These are phyloP conservation scores for Didymella arachidicola DNA, from an alignment of 2,329 filamentous ascomycete genomes.

Conservation along the genomic window DNA sequence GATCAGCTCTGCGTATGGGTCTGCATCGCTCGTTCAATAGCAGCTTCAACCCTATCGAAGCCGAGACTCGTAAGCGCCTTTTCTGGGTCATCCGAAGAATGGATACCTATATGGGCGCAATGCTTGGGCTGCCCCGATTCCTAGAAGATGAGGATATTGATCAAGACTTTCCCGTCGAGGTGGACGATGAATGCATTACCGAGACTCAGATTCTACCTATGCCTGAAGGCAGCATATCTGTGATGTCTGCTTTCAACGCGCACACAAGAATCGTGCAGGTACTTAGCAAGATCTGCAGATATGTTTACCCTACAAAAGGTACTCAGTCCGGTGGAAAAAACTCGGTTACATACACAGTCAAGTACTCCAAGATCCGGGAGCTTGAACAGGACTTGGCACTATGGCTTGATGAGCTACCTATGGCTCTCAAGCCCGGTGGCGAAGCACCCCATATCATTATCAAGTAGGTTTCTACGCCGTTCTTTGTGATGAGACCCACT, in stretches of 20 bases:
- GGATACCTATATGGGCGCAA: constrained; percentile 61
- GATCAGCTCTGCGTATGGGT: constrained; percentile 60
- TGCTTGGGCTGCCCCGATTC: constrained; percentile 59
- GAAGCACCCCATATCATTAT: constrained; percentile 78
- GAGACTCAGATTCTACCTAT: constrained; percentile 60
- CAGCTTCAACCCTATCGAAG: constrained; percentile 58
- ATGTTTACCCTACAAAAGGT: constrained; percentile 69
- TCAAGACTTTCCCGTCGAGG: constrained; percentile 56
- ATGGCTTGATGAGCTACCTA: constrained; percentile 74
- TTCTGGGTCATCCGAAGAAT: constrained; percentile 62
- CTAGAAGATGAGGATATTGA: constrained; percentile 60
- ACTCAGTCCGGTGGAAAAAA: constrained; percentile 48
- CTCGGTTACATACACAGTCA: constrained; percentile 66
- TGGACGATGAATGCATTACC: constrained; percentile 61
- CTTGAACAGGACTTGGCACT: constrained; percentile 69
- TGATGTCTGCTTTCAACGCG: constrained; percentile 68
- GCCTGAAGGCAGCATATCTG: constrained; percentile 62
- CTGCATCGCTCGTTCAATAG: constrained; percentile 58
- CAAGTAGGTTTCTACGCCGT: constrained; percentile 63
- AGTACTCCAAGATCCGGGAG: constrained; percentile 69
- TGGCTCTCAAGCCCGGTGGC: constrained; percentile 78
- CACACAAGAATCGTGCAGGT: constrained; percentile 66
- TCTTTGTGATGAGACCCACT: constrained; percentile 2
- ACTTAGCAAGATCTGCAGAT: constrained; percentile 67
- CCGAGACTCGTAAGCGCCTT: constrained; percentile 59